phyloP scores from a whole-genome alignment of 495 filamentous ascomycete species.

The Pseudomonodictys pantanalensis region DNA sequence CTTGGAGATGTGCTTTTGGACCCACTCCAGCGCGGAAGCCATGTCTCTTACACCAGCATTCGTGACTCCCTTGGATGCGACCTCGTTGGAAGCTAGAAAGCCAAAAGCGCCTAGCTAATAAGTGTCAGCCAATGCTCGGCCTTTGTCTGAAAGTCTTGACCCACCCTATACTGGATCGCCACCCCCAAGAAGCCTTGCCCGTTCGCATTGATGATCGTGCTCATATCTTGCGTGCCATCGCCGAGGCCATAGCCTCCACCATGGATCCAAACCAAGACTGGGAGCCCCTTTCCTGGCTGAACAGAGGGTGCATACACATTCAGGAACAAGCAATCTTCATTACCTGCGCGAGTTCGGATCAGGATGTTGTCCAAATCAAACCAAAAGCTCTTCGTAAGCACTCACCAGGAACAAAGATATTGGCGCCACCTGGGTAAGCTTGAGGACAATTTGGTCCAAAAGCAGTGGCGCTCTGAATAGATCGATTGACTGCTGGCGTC shows the following conservation, averaged over 20 bases:
- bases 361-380: too few species aligned
- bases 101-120: constrained; percentile 19
- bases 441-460: constrained; percentile 13
- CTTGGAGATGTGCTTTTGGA: constrained; percentile 16
- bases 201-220: constrained; percentile 35
- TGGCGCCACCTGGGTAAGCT: constrained; percentile 5
- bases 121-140: background rate
- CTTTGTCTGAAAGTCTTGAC: background rate
- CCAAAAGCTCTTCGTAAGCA: too few species aligned
- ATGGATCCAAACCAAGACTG: constrained; percentile 39
- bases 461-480: background rate
- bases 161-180: constrained; percentile 37
- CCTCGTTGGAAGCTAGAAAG: constrained; percentile 29
- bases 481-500: constrained; percentile 30
- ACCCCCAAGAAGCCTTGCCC: constrained; percentile 38
- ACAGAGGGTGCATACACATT: constrained; percentile 24
- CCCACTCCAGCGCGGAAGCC: constrained; percentile 8
- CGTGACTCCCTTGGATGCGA: constrained; percentile 35
- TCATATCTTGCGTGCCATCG: constrained; percentile 29
- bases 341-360: too few species aligned
- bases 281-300: constrained; percentile 9
- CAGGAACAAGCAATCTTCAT: constrained; percentile 40
- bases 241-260: constrained; percentile 39
- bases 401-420: too few species aligned
- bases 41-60: constrained; percentile 25